A percentile compares a stretch with the other conserved stretches of the same genome.
Conservation (phyloP, 192 early-diverging fungal genomes). For the Gaertneriomyces semiglobifer region DNA sequence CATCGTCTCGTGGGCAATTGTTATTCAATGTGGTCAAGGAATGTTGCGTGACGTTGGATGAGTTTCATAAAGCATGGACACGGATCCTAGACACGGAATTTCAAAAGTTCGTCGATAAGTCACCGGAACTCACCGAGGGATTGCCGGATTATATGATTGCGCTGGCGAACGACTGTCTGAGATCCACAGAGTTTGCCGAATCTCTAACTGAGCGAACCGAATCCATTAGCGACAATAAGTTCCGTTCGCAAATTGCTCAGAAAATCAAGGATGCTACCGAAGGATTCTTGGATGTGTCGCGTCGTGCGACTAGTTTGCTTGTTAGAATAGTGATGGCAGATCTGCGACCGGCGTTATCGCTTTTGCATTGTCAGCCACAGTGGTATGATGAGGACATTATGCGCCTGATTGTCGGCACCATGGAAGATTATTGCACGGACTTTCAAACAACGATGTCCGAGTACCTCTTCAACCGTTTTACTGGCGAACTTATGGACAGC, state of each 20-base stretch:
- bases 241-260: slow-evolving; percentile 18
- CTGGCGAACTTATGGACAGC: slow-evolving; percentile 81
- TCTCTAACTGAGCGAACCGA: slow-evolving; percentile 59
- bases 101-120: slow-evolving; percentile 69
- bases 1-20: slow-evolving; percentile 83
- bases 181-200: slow-evolving; percentile 88
- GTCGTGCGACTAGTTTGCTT: slow-evolving; percentile 68
- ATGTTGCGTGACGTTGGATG: slow-evolving; percentile 71
- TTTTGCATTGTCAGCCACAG: slow-evolving; percentile 66
- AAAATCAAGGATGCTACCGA: slow-evolving; percentile 74
- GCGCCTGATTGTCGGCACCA: slow-evolving; percentile 81
- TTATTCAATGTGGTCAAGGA: slow-evolving; percentile 77
- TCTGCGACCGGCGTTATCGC: slow-evolving; percentile 66
- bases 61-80: slow-evolving; percentile 81
- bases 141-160: slow-evolving; percentile 95
- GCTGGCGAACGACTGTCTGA: slow-evolving; percentile 90
- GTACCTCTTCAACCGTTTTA: slow-evolving; percentile 82
- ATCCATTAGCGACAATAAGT: slow-evolving; percentile 36
- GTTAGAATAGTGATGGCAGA: slow-evolving; percentile 84
- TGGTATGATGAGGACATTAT: slow-evolving; percentile 93
- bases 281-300: slow-evolving; percentile 87
- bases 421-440: slow-evolving; percentile 93
- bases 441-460: slow-evolving; percentile 82
- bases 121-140: slow-evolving; percentile 67
- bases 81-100: slow-evolving; percentile 71